These are phyloP conservation scores for Pterocarpus santalinus DNA, from an alignment of 306 rosid species.

Conservation along the genomic window DNA sequence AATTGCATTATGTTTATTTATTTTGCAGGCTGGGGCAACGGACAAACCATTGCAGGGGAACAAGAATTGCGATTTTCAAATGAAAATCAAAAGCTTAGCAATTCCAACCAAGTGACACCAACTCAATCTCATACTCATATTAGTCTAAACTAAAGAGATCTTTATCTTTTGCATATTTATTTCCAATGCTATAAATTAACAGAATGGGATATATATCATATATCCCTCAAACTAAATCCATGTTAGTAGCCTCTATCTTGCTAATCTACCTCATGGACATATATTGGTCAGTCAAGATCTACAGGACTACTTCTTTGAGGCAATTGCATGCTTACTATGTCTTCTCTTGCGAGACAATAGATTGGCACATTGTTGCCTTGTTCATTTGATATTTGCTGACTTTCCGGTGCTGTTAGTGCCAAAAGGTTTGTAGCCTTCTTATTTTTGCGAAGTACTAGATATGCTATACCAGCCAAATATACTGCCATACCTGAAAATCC, in stretches of 20 bases:
- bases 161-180: constrained; percentile 8
- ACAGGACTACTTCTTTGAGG: constrained; percentile 71
- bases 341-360: constrained; percentile 71
- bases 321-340: constrained; percentile 88
- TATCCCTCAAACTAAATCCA: constrained; percentile 28
- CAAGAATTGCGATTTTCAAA: not conserved
- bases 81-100: constrained; percentile 12
- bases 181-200: constrained; percentile 36
- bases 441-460: constrained; percentile 79
- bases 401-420: constrained; percentile 76
- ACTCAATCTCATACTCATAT: not conserved
- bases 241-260: constrained; percentile 20
- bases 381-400: constrained; percentile 56
- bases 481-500: constrained; percentile 83
- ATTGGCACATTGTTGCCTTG: constrained; percentile 57
- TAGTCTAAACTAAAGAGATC: constrained; percentile 2
- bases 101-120: constrained; percentile 32
- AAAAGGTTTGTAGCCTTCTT: constrained; percentile 67
- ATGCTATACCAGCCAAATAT: constrained; percentile 80
- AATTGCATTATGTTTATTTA: no score
- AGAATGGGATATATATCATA: not conserved
- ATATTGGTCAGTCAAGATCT: constrained; percentile 60
- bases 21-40: no score
- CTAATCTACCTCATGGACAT: constrained; percentile 24
- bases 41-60: not conserved